Evolutionary conservation across 257 asterid species (phyloP).

Genomic region (Coffea eugenioides): DNA sequence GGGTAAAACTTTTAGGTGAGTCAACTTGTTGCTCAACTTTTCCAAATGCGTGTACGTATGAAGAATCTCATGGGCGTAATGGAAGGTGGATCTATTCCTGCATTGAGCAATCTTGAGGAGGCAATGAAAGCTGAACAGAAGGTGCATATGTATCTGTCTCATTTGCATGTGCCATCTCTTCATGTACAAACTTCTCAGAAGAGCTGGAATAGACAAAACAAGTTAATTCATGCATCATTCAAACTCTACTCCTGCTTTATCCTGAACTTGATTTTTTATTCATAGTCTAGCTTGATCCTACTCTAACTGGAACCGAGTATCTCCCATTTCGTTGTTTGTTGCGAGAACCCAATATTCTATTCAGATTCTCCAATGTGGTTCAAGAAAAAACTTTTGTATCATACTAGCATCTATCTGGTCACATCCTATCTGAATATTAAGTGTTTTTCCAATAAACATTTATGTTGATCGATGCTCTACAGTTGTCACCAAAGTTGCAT

Average conservation of each 20-base stretch:
- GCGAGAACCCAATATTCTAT: not conserved
- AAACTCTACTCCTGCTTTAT: not conserved
- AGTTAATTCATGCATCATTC: not conserved
- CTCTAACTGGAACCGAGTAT: not conserved
- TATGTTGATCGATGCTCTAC: too few species aligned
- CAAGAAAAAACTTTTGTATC: too few species aligned
- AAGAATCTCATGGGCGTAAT: slow-evolving; percentile 95
- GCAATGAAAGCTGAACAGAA: slow-evolving; percentile 73
- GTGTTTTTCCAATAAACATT: too few species aligned
- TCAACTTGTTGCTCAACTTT: slow-evolving; percentile 91
- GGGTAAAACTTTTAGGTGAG: slow-evolving; percentile 53
- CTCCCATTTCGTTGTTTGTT: not conserved
- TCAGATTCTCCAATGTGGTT: too few species aligned
- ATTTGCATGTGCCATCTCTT: not conserved
- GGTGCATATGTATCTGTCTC: slow-evolving; percentile 37
- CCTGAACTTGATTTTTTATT: not conserved
- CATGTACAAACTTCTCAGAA: not conserved
- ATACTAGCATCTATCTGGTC: too few species aligned
- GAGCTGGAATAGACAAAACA: not conserved
- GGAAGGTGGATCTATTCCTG: slow-evolving; percentile 93
- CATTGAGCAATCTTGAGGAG: slow-evolving; percentile 82
- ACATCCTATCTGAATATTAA: too few species aligned
- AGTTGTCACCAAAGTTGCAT: not conserved
- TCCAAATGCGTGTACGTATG: slow-evolving; percentile 97
- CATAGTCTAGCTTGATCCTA: not conserved